A percentile compares a stretch with the other conserved stretches of the same genome.
These are phyloP conservation scores for Glycyrrhiza uralensis DNA, from an alignment of 306 rosid species.

Conservation along the genomic window DNA sequence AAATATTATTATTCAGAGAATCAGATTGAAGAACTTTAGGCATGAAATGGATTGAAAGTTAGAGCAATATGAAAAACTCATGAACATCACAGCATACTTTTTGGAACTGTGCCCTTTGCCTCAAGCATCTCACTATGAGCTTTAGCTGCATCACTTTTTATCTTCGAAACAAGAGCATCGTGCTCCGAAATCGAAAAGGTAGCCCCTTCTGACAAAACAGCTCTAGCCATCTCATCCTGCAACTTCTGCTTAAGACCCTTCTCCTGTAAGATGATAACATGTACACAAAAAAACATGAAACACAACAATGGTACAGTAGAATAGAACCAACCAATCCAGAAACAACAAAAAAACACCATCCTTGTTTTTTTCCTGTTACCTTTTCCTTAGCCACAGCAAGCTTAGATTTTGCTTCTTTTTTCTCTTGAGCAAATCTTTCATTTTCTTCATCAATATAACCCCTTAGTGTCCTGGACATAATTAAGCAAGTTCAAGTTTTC, in stretches of 20 bases:
- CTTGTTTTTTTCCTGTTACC: conserved; percentile 23
- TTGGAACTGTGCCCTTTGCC: conserved; percentile 36
- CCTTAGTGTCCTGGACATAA: conserved; percentile 37
- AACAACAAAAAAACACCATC: background rate
- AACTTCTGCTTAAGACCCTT: conserved; percentile 21
- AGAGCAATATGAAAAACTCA: background rate
- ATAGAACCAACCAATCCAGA: background rate
- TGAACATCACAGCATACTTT: conserved; percentile 41
- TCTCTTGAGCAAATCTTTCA: background rate
- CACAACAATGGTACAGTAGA: background rate
- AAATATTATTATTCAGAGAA: background rate
- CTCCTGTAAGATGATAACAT: conserved; percentile 30
- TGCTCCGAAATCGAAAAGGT: conserved; percentile 19
- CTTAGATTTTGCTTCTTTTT: conserved; percentile 27
- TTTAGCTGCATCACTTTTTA: conserved; percentile 50
- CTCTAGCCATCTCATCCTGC: conserved; percentile 39
- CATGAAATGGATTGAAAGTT: background rate
- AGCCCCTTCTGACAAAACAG: conserved; percentile 23
- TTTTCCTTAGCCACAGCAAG: conserved; percentile 35
- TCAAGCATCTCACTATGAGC: conserved; percentile 53
- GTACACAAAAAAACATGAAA: background rate
- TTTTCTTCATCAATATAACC: conserved; percentile 27
- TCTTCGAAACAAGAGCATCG: conserved; percentile 28
- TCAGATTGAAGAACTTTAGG: background rate
- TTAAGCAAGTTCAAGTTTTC: background rate